These are phyloP conservation scores for Hapsidospora chrysogenum DNA, from an alignment of 495 filamentous ascomycete genomes.

Conservation along the genomic window DNA sequence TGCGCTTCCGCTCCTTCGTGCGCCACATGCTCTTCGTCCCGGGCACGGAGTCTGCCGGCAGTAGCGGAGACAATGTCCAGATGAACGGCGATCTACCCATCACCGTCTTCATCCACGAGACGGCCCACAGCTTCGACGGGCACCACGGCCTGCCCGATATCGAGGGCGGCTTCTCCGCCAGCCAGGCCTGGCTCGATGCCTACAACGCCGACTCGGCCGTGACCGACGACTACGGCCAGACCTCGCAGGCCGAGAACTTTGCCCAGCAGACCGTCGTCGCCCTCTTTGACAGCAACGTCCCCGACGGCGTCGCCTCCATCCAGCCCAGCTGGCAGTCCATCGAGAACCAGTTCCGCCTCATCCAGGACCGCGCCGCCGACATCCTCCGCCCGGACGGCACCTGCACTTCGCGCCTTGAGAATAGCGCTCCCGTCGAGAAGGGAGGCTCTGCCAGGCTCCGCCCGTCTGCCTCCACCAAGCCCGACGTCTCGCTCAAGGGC, in stretches of 20 bases:
- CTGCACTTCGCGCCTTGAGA: conserved; percentile 3
- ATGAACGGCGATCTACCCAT: conserved; percentile 4
- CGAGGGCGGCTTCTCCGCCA: conserved; percentile 7
- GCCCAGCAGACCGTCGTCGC: conserved; percentile 15
- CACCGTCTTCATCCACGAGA: conserved; percentile 11
- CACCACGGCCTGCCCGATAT: conserved; percentile 6
- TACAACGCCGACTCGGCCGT: conserved; percentile 12
- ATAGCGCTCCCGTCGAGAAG: conserved; percentile 2
- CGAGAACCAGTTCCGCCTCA: conserved; percentile 11
- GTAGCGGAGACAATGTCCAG: conserved; percentile 4
- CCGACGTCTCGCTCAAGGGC: conserved; percentile 2
- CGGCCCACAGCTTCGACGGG: conserved; percentile 13
- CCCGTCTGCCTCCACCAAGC: conserved; percentile 3
- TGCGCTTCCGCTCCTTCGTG: conserved; percentile 14
- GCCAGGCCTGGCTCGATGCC: conserved; percentile 10
- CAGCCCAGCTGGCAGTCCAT: conserved; percentile 9
- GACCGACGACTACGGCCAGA: conserved; percentile 10
- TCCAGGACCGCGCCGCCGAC: conserved; percentile 5
- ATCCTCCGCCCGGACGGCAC: conserved; percentile 5
- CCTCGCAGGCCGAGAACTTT: conserved; percentile 12
- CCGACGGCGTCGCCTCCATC: conserved; percentile 9
- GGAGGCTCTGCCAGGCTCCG: conserved; percentile 2
- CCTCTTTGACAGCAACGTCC: conserved; percentile 13
- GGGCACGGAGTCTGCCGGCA: conserved; percentile 1
- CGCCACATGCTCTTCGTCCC: conserved; percentile 1